Evolutionary conservation across 768 basidiomycete genomes (phyloP), one percentile per base, ranked within the genome.

Genomic region (Daedaleopsis nitida): DNA sequence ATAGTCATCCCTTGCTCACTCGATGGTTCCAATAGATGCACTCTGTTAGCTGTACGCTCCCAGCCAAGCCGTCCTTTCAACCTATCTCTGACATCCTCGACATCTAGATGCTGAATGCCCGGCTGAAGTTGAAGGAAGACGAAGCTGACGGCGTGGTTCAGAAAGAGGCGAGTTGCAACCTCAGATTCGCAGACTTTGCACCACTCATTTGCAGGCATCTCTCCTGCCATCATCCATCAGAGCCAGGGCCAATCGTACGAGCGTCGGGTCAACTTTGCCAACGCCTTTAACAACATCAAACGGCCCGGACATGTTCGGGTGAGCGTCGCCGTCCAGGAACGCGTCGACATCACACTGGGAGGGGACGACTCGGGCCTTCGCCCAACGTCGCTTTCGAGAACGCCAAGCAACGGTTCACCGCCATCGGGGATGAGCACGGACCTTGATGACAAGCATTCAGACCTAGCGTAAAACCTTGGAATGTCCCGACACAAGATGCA

Each of bases 181-280:
- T 19, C 19, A n/a, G 3, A 47, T 17, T n/a, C 45, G 23, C 14
- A 19, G n/a, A n/a, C 45, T n/a, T n/a, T 3, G 4, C 45, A 1
- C 17, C 39, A 42, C 39, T 42, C 3, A 42, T 10, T 17, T 10
- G 39, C 17, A 42, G 4, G n/a, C 45, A 32, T 32, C 19, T 47
- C 45, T 5, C 14, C n/a, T n/a, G n/a, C n/a, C n/a, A n/a, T n/a
- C n/a, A n/a, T n/a, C n/a, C n/a, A n/a, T n/a, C 32, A 37, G 50
- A 37, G 35, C 16, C 52, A 19, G 32, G 19, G n/a, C 16, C 52
- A 19, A 1, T 53, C 52, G 5, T 53, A 39, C 14, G 52, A 53
- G 23, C 52, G 38, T n/a, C 52, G 38, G 9, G 35, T 53, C n/a
- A 17, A 53, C n/a, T 53, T 53, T n/a, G 54, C 54, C 3, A 44